Evolutionary conservation across 2,329 filamentous ascomycete genomes (phyloP).

Genomic region (Microthyrium microscopicum): DNA sequence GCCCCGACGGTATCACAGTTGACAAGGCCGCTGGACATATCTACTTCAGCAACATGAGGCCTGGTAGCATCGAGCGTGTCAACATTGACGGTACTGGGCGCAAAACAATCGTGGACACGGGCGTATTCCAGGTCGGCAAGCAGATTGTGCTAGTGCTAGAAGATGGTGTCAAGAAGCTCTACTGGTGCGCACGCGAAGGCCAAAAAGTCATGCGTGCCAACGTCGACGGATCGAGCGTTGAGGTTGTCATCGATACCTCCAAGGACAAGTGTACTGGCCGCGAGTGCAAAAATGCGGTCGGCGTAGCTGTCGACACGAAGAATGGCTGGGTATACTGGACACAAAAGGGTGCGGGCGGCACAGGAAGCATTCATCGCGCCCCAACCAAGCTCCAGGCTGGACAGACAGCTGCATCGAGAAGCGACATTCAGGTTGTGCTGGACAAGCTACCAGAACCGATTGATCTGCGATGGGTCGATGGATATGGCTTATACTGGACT

Average conservation of each 20-base stretch:
- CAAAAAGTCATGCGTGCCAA: slow-evolving; percentile 8
- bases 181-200: slow-evolving; percentile 7
- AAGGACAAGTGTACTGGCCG: neutral
- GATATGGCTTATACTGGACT: slow-evolving; percentile 6
- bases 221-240: slow-evolving; percentile 4
- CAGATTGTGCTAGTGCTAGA: slow-evolving; percentile 2
- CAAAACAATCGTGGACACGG: slow-evolving; percentile 1
- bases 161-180: slow-evolving; percentile 6
- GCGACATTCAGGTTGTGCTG: slow-evolving; percentile 4
- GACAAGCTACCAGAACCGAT: slow-evolving; percentile 6
- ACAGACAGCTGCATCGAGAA: neutral
- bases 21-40: slow-evolving; percentile 6
- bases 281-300: slow-evolving; percentile 3
- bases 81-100: slow-evolving; percentile 3
- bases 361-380: slow-evolving; percentile 5
- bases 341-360: slow-evolving; percentile 5
- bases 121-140: slow-evolving; percentile 5
- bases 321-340: slow-evolving; percentile 8
- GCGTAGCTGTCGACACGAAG: slow-evolving; percentile 6
- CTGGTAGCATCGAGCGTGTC: slow-evolving; percentile 3
- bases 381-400: neutral
- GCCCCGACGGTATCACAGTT: slow-evolving; percentile 6
- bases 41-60: slow-evolving; percentile 7
- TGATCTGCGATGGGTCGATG: slow-evolving; percentile 4
- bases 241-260: slow-evolving; percentile 5